Evolutionary conservation across 2,329 filamentous ascomycete species (phyloP), one percentile per base, ranked within the genome.

Genomic region (Aspergillus alliaceus): DNA sequence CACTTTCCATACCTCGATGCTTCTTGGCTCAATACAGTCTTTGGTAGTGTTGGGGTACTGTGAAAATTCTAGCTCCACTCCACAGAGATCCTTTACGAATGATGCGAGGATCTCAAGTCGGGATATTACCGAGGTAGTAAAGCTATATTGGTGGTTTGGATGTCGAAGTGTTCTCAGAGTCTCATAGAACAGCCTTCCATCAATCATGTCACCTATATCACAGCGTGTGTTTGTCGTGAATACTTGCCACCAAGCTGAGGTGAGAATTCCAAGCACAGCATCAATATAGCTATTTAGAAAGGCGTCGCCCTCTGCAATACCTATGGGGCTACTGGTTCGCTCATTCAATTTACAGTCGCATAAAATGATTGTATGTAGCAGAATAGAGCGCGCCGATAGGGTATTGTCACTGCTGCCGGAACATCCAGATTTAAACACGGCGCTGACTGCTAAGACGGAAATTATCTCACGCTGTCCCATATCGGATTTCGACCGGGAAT

Each of bases 151-250:
- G 37, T 40, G 7, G 18, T 9, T 24, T 12, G 37, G 18, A 6
- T 40, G 37, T 11, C 8, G 37, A 40, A 22, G 37, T 22, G 46
- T 52, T 22, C 15, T 55, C 46, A 59, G 59, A 29, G 40, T 42
- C 24, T 62, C 35, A 40, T 59, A 37, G 27, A 80, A 76, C 6
- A 84, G 64, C 37, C 83, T 75, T 6, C 84, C 84, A 68, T 87
- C 84, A 14, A 86, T 66, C 6, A 84, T 69, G 66, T 87, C 85
- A 15, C 75, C 75, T 6, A 85, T 66, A 64, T 86, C 81, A 62
- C 77, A 80, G 9, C 57, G 29, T 29, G 57, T 59, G 12, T 64
- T 47, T 3, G 54, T 50, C 40, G 73, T 64, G 40, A 64, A 67
- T 12, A 65, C 64, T 51, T 54, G 64, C 77, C 72, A 83, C 27